Percentiles rank a stretch among this genome's conserved stretches.
Conservation (phyloP, 345 rosid species). For the Brassica napus region DNA sequence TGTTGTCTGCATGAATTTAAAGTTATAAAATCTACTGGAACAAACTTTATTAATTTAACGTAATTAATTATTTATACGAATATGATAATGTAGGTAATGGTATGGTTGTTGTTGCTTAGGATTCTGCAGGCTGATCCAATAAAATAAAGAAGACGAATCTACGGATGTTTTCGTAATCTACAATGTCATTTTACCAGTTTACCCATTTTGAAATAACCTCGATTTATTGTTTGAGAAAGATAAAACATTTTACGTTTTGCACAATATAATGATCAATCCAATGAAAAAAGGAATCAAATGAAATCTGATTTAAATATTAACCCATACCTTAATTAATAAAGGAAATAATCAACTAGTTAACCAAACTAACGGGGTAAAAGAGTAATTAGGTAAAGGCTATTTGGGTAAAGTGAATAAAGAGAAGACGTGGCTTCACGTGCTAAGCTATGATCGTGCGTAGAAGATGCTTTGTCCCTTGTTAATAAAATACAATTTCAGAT, state of each 20-base stretch:
- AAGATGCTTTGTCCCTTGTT: constrained; percentile 25
- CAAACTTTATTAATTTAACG: not conserved
- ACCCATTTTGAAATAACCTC: not conserved
- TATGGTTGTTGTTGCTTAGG: constrained; percentile 35
- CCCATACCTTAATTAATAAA: not conserved
- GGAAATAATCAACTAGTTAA: not conserved
- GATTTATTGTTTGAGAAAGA: not conserved
- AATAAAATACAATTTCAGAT: not conserved
- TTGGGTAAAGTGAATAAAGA: constrained; percentile 10
- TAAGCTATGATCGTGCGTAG: constrained; percentile 34
- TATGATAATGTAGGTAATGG: constrained; percentile 32
- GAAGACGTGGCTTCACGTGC: constrained; percentile 43
- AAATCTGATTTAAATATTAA: not conserved
- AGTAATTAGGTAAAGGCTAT: not conserved
- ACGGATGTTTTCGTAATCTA: constrained; percentile 19
- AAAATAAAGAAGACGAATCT: constrained; percentile 28
- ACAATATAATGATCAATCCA: not conserved
- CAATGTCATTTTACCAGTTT: constrained; percentile 21
- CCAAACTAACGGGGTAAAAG: not conserved
- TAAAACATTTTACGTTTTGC: not conserved
- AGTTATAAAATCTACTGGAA: not conserved
- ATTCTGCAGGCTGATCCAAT: constrained; percentile 33
- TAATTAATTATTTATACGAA: not conserved
- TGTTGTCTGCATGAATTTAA: constrained; percentile 28
- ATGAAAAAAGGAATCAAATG: not conserved